Evolutionary conservation across 495 filamentous ascomycete genomes (phyloP), one percentile per base, ranked within the genome.

Genomic region (Jackrogersella minutella): DNA sequence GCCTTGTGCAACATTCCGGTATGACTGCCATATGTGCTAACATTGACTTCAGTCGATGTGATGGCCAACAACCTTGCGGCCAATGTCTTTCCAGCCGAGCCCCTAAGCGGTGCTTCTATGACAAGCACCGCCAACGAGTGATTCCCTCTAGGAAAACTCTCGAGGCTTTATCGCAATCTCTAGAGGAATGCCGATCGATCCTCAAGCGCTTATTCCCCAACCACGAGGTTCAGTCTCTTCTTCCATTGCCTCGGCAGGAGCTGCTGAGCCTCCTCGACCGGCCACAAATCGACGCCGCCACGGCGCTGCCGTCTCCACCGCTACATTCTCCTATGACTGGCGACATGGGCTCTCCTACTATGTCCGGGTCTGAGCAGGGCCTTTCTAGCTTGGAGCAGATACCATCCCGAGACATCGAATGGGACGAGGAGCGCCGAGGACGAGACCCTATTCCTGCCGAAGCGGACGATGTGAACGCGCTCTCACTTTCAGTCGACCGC

Each of bases 391-490:
- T 86, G 46, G 84, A 86, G 67, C 83, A 86, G 69, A 81, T 86
- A 56, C 83, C 84, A 0, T 76, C 76, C 28, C 71, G 81, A 51
- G 82, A 85, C 67, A 78, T 82, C 41, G 83, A 86, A 73, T 86
- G 84, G 84, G 84, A 86, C 58, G 84, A 86, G 63, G 84, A 86
- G 51, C 73, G 83, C 24, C 71, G 84, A 46, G 81, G 78, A 43
- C 74, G 80, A 44, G 87, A 88, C 55, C 76, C 84, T 19, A 83
- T 91, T 43, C 87, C 89, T 26, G 84, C 80, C 49, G 88, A 93
- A 60, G 87, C 90, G 0, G 91, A 94, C 74, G 91, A 94, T 75
- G 89, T 94, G 47, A 93, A 93, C 72, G 90, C 88, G 0, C 78
- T 93, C 0, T 91, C 89, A n/a, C 82, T 94, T 34, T 87, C 89